Base-by-base conservation (phyloP, 164 flowering plant genomes). In the Platanus orientalis region DNA sequence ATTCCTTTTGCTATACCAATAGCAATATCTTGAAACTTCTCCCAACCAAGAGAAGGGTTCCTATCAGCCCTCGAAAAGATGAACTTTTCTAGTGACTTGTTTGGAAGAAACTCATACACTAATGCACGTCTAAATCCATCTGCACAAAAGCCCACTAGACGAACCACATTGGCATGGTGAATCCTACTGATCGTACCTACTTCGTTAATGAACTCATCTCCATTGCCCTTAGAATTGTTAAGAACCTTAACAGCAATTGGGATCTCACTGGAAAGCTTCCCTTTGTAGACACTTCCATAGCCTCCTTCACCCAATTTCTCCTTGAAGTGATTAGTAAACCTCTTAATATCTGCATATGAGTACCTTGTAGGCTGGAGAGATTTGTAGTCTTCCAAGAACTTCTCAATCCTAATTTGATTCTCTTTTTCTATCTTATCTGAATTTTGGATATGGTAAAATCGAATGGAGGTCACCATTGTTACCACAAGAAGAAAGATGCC, bases 191-290 rank as follows among this genome's bases (percentile, higher is more conserved):
- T 63, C 11, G 66, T 63, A n/a, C 30, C 39, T 7, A 63, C 66
- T 63, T 63, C 66, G 16, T 54, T 63, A 26, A 53, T 53, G 32
- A 63, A 63, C 7, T 64, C 67, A 54, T 55, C 60, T 13, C 67
- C 67, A n/a, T 55, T 64, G 1, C 54, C 52, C 21, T 55, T 4
- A 4, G 44, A 64, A 4, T 44, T 20, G 4, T 54, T 30, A 23
- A 64, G 29, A 24, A 64, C 45, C 28, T 64, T 64, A 9, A 64
- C 60, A 12, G 67, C 60, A 3, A 64, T 44, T 27, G n/a, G 40
- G 29, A 40, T 40, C 42, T 64, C n/a, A n/a, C n/a, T n/a, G n/a
- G n/a, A n/a, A n/a, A n/a, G n/a, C n/a, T n/a, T n/a, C n/a, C n/a
- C n/a, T n/a, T n/a, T n/a, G n/a, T n/a, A n/a, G n/a, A n/a, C n/a